Evolutionary conservation across 768 basidiomycete genomes (phyloP).

Genomic region (Ramaria sp.): DNA sequence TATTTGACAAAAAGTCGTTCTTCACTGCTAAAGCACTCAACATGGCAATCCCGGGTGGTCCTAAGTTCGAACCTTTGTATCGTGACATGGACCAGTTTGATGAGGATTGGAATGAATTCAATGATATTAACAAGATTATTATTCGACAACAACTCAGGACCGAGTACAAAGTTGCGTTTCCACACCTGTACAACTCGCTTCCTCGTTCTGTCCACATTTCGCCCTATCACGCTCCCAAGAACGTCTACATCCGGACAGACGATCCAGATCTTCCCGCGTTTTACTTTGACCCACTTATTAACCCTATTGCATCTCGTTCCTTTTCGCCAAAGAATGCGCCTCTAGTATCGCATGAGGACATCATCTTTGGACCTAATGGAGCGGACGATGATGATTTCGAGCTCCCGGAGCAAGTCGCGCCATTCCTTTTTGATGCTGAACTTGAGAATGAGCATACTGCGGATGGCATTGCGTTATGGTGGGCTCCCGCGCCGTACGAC

Average conservation of each 20-base stretch:
- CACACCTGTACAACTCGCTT: slow-evolving; percentile 95
- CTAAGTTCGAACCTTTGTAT: slow-evolving; percentile 96
- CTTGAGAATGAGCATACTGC: slow-evolving; percentile 88
- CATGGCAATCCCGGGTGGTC: slow-evolving; percentile 95
- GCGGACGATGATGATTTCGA: slow-evolving; percentile 82
- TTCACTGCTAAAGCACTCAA: slow-evolving; percentile 97
- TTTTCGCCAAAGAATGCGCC: slow-evolving; percentile 74
- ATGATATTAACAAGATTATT: slow-evolving; percentile 99
- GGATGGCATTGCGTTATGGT: slow-evolving; percentile 96
- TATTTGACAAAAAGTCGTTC: slow-evolving; percentile 96
- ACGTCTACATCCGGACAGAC: slow-evolving; percentile 97
- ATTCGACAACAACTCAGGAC: slow-evolving; percentile 98
- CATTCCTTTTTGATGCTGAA: slow-evolving; percentile 72
- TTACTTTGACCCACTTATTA: slow-evolving; percentile 98
- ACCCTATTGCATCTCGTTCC: slow-evolving; percentile 90
- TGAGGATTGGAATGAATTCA: slow-evolving; percentile 99
- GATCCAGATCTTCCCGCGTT: slow-evolving; percentile 99
- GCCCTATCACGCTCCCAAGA: slow-evolving; percentile 89
- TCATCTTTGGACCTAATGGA: slow-evolving; percentile 81
- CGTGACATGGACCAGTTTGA: slow-evolving; percentile 96
- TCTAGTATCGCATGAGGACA: slow-evolving; percentile 80
- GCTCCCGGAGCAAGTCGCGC: slow-evolving; percentile 63
- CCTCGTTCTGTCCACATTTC: slow-evolving; percentile 91
- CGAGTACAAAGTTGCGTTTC: slow-evolving; percentile 99
- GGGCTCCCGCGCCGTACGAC: slow-evolving; percentile 95